Conservation (phyloP, 345 rosid genomes). For the Rhodamnia rubescens region DNA sequence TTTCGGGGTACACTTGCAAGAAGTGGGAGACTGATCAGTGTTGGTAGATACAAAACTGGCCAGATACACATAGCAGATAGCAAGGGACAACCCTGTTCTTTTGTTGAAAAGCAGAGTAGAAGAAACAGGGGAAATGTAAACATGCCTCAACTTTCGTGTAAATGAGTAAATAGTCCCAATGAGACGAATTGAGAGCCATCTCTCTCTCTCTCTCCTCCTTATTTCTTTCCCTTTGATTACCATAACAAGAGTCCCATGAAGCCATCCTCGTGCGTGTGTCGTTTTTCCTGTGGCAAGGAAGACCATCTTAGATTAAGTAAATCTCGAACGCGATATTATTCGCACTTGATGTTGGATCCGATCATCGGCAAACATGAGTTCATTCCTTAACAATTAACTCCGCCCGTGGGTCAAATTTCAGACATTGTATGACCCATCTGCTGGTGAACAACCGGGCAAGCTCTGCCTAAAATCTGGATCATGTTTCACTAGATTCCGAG, state of each 20-base stretch:
- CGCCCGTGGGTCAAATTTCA: background rate
- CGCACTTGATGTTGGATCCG: background rate
- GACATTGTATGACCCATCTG: background rate
- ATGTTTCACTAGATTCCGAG: background rate
- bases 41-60: conserved; percentile 26
- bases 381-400: background rate
- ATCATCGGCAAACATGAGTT: too few species aligned
- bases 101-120: background rate
- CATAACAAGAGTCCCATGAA: background rate
- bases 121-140: background rate
- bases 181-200: background rate
- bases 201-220: background rate
- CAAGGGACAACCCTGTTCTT: background rate
- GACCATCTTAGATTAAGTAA: background rate
- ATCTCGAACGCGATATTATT: background rate
- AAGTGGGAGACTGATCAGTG: conserved; percentile 77
- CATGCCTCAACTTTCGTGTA: background rate
- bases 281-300: too few species aligned
- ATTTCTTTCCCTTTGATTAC: background rate
- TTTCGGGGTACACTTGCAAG: conserved; percentile 11
- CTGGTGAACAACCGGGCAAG: background rate
- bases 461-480: background rate
- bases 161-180: background rate
- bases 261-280: too few species aligned
- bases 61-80: background rate